Evolutionary conservation across 2,329 filamentous ascomycete species (phyloP), one percentile per base, ranked within the genome.

Genomic region (Periglandula ipomoeae): DNA sequence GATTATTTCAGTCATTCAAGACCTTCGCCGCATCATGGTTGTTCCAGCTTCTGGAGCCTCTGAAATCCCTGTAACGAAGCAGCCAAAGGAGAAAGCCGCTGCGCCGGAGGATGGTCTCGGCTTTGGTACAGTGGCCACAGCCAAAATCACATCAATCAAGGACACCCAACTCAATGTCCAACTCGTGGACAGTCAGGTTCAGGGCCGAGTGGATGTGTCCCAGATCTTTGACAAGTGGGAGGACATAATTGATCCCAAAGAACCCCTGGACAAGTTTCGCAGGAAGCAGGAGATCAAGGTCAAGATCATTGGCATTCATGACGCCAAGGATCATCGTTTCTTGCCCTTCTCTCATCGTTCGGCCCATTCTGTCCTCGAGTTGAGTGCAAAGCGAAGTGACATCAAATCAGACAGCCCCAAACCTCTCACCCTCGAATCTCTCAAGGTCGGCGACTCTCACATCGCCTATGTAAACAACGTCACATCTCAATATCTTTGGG

Each of bases 391-490:
- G 68, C 76, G 80, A 30, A 85, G 79, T 50, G 78, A 85, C 50
- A 65, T 83, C 37, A 74, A 82, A 47, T 63, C 62, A 19, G 65
- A 66, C 10, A 53, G 62, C 6, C 57, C 66, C 0, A 58, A 70
- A 30, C 70, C 83, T 1, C 70, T 95, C 41, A 81, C 81, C 7
- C 70, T 96, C 27, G 82, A 87, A 23, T 79, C 87, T 51, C 70
- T 98, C 53, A 74, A 84, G 58, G 70, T 80, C 45, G 89, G 85
- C 17, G 83, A 85, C 17, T 79, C 76, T 2, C 82, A 87, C 66
- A 66, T 94, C 45, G 90, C 85, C 1, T 97, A 91, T 61, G 81
- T 98, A 62, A 98, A 97, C 73, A 97, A 96, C 61, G 75, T 91
- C 52, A 79, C 79, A 20, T 77, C 87, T 24, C 82, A 87, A 55